Evolutionary conservation across 1,139 yeast genomes (phyloP), one percentile per base, ranked within the genome.

Genomic region (Petasospora fabianii): DNA sequence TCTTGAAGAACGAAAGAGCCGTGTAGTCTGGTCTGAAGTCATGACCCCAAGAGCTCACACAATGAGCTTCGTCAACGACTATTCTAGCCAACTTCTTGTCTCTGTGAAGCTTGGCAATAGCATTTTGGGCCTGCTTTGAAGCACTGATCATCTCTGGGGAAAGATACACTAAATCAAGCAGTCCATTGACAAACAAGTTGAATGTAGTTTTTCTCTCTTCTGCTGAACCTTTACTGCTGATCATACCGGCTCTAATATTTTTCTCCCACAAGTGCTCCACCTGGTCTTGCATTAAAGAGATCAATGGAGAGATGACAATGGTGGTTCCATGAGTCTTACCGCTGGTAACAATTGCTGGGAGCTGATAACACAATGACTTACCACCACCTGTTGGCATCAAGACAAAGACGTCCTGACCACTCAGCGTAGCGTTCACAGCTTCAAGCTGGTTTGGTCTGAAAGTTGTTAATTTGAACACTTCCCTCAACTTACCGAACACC

Each of bases 301-400:
- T 87, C 50, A 94, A 73, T 1, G 99, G 99, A 0, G 97, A 90
- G 5, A 94, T 78, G 6, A 94, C 99, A 30, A 94, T 76, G 0
- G 98, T 88, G 0, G 94, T 82, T 12, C 97, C 97, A 14, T 64
- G 66, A 0, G 95, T 84, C 24, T 63, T 69, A 1, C 96, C 97
- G 1, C 81, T 68, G 35, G 71, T 69, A 1, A 92, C 79, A 35
- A 92, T 66, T 0, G 98, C 97, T 0, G 99, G 98, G 15, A 94
- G 66, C 61, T 94, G 99, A 60, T 90, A 94, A 58, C 99, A 94
- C 30, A 94, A 66, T 0, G 97, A 90, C 60, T 94, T 94, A 36
- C 99, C 99, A 36, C 98, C 98, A 32, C 99, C 99, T 0, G 99
- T 94, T 0, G 99, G 99, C 97, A 94, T 92, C 50, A 94, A 68